phyloP scores from a whole-genome alignment of 345 rosid genomes.

The Clausena lansium region DNA sequence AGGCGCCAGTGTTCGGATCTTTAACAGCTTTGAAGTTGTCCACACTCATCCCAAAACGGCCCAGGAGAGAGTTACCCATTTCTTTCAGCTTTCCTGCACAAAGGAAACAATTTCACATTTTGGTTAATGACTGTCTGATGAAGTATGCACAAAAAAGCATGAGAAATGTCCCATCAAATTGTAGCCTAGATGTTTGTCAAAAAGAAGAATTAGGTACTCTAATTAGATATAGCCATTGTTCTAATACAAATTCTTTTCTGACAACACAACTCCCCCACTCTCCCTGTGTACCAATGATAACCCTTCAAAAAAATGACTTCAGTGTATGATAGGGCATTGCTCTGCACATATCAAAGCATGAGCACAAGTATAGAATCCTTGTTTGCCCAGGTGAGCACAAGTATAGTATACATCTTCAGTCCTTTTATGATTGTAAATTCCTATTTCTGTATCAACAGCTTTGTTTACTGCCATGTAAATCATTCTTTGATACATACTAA shows the following conservation, averaged over 20 bases:
- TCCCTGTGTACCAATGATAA: not conserved
- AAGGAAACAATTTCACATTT: conserved; percentile 1
- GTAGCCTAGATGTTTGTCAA: not conserved
- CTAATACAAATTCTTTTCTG: not conserved
- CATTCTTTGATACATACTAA: not conserved
- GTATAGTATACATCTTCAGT: not conserved
- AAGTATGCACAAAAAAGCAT: not conserved
- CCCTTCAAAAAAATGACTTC: not conserved
- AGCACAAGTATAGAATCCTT: not conserved
- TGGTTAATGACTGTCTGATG: not conserved
- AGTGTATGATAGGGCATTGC: not conserved
- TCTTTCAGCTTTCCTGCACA: conserved; percentile 82
- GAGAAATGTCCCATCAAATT: not conserved
- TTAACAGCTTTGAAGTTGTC: conserved; percentile 95
- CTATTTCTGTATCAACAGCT: not conserved
- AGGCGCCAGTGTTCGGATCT: conserved; percentile 94
- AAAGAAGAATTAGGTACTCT: not conserved
- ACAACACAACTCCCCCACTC: not conserved
- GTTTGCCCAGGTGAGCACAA: not conserved
- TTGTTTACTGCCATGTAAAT: not conserved
- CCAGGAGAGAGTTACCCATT: conserved; percentile 82
- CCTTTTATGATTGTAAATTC: not conserved
- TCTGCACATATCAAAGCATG: not conserved
- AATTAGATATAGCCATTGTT: not conserved
- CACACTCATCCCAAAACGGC: conserved; percentile 84